These are phyloP conservation scores for Solanum hybrid DNA, from an alignment of 305 asterid genomes.

Conservation along the genomic window DNA sequence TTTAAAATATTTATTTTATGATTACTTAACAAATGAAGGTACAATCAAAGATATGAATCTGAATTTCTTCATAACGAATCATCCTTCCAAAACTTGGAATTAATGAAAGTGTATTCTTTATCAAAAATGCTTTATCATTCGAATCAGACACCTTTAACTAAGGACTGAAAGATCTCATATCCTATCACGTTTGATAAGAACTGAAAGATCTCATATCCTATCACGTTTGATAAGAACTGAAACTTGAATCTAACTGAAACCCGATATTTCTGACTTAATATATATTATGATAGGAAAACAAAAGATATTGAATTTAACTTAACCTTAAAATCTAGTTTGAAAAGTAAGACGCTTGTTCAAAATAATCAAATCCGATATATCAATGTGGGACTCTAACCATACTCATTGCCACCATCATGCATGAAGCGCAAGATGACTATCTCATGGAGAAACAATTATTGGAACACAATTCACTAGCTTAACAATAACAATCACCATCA, in stretches of 20 bases:
- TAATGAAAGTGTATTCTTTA: background rate
- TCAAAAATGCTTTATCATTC: background rate
- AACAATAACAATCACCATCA: conserved; percentile 11
- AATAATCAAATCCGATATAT: background rate
- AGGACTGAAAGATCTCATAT: background rate
- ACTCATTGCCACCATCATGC: conserved; percentile 53
- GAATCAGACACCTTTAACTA: background rate
- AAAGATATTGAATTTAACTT: background rate
- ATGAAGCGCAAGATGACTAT: conserved; percentile 25
- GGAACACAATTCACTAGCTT: conserved; percentile 25
- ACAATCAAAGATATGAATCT: background rate
- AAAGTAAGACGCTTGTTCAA: background rate
- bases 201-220: background rate
- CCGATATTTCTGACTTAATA: background rate
- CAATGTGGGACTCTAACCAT: conserved; percentile 3
- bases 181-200: background rate
- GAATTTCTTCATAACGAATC: background rate
- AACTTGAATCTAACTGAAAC: background rate
- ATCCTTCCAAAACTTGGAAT: background rate
- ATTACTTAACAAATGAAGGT: background rate
- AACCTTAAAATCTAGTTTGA: background rate
- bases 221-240: background rate
- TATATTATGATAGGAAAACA: background rate
- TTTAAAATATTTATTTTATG: background rate
- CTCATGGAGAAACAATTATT: conserved; percentile 29